Base-by-base conservation (phyloP, 2,329 filamentous ascomycete species). In the Cordyceps tenuipes region DNA sequence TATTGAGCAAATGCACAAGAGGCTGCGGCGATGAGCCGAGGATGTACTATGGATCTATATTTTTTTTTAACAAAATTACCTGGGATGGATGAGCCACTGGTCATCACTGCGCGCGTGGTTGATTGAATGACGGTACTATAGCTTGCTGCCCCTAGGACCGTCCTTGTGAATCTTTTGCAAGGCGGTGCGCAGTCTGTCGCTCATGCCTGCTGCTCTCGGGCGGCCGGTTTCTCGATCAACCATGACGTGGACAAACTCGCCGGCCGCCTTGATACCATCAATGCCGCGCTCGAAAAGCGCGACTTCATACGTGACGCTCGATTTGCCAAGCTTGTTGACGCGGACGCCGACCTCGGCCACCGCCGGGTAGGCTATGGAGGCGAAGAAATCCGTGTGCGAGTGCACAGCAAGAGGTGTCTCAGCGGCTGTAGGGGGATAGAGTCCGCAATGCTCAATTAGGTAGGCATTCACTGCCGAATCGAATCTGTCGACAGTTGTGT, bases 381-480 rank as follows among this genome's bases (percentile, higher is more conserved):
- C 84, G 69, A 96, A 90, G 74, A 90, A 97, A 75, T 96, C 87
- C 68, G 87, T 92, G 70, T 91, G 87, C 1, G 89, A 88, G 68
- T 91, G 89, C 1, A 92, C 92, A 53, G 94, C 91, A 29, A 97
- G 82, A 23, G 89, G 90, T 65, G 94, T 89, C 66, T 92, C 86
- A 3, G 82, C 70, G 3, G 88, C 88, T 5, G 81, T 82, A 9
- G 83, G 81, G 5, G 90, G 92, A 64, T 88, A 75, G 57, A 95
- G 83, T 13, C 82, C 82, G 72, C 90, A 95, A 68, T 89, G 79
- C 56, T 87, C 79, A 63, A 96, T 91, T 19, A 97, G 82, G 72
- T 94, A 97, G 53, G 87, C 82, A 73, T 97, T 97, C 70, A 96
- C 85, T 61, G 96, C 84, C 1, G 90, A 92, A 76, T 97, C 93